Conservation (phyloP, 805 yeast genomes). For the Isabelozyma rhagii region DNA sequence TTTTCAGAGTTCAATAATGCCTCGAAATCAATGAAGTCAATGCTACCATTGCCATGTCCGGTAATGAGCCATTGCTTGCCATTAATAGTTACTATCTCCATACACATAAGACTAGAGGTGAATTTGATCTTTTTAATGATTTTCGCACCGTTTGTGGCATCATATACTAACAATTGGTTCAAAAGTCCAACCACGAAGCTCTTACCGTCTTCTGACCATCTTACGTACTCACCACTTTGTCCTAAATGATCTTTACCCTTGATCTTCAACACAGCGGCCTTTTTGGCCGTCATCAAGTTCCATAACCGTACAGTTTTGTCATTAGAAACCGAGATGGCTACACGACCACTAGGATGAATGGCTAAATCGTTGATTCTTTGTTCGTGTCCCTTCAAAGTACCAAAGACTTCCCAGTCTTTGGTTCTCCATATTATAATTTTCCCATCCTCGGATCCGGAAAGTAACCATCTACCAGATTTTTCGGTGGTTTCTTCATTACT, state of each 20-base stretch:
- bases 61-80: slow-evolving; percentile 56
- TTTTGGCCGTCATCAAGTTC: slow-evolving; percentile 95
- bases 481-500: slow-evolving; percentile 15
- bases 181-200: slow-evolving; percentile 73
- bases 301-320: slow-evolving; percentile 85
- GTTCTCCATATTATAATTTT: slow-evolving; percentile 89
- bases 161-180: slow-evolving; percentile 62
- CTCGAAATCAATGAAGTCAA: slow-evolving; percentile 52
- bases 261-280: slow-evolving; percentile 79
- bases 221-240: slow-evolving; percentile 60
- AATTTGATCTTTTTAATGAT: slow-evolving; percentile 52
- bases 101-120: slow-evolving; percentile 61
- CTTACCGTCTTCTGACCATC: slow-evolving; percentile 69
- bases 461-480: slow-evolving; percentile 79
- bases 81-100: slow-evolving; percentile 49
- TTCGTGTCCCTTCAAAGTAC: slow-evolving; percentile 83
- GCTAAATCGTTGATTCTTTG: slow-evolving; percentile 82
- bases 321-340: slow-evolving; percentile 84
- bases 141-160: slow-evolving; percentile 54
- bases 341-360: slow-evolving; percentile 85
- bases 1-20: slow-evolving; percentile 14
- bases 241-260: slow-evolving; percentile 66
- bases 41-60: slow-evolving; percentile 70
- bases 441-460: slow-evolving; percentile 90
- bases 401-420: slow-evolving; percentile 94